Evolutionary conservation across 2,329 filamentous ascomycete species (phyloP).

Genomic region (Aspergillus sp.): DNA sequence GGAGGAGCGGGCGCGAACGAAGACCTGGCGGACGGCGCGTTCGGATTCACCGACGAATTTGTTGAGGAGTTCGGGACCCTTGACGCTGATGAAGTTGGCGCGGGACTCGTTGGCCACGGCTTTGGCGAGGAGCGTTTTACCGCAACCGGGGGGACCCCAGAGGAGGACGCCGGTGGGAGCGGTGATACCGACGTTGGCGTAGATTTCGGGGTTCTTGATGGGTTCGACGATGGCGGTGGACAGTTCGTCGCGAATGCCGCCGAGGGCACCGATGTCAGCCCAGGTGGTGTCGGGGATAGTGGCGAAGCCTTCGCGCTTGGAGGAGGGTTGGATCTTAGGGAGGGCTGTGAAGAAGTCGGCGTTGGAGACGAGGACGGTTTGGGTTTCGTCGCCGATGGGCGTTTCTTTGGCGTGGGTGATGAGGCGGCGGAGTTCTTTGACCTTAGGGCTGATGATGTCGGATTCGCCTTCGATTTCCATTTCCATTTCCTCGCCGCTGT

Average conservation of each 20-base stretch:
- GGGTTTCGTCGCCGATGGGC: slow-evolving; percentile 55
- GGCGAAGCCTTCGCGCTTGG: slow-evolving; percentile 90
- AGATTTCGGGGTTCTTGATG: slow-evolving; percentile 78
- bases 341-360: slow-evolving; percentile 73
- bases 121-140: slow-evolving; percentile 94
- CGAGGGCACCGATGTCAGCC: slow-evolving; percentile 84
- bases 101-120: slow-evolving; percentile 93
- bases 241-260: slow-evolving; percentile 76
- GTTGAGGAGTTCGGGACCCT: slow-evolving; percentile 92
- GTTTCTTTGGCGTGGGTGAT: slow-evolving; percentile 57
- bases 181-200: slow-evolving; percentile 73
- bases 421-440: slow-evolving; percentile 53
- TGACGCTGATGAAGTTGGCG: slow-evolving; percentile 97
- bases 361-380: slow-evolving; percentile 61
- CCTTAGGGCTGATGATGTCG: slow-evolving; percentile 34
- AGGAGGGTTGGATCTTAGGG: slow-evolving; percentile 73
- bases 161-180: slow-evolving; percentile 85
- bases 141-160: slow-evolving; percentile 95
- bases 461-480: slow-evolving; percentile 45
- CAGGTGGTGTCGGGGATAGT: slow-evolving; percentile 93
- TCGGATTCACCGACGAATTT: slow-evolving; percentile 98
- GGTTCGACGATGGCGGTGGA: slow-evolving; percentile 84
- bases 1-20: slow-evolving; percentile 80
- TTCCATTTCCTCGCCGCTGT: slow-evolving; percentile 54
- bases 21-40: slow-evolving; percentile 87